Evolutionary conservation across 176 grass and related monocot genomes (phyloP), one percentile per base, ranked within the genome.

Genomic region (Themeda triandra): DNA sequence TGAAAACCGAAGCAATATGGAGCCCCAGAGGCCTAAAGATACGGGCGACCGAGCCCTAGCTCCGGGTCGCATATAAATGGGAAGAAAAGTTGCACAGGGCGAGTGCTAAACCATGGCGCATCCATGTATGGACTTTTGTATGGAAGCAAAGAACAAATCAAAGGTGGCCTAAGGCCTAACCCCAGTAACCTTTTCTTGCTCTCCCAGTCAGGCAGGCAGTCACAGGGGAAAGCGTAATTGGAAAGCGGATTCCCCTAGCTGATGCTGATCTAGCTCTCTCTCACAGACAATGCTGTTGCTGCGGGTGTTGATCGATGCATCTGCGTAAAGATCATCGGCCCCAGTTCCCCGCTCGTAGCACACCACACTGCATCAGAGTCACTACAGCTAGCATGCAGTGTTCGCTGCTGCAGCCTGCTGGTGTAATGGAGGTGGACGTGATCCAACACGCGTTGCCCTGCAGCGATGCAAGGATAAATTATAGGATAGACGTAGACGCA

Each of bases 21-120:
- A 71, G 79, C 73, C 68, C 73, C 19, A 23, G 10, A 35, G 44
- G 58, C 82, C 84, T 83, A 90, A 46, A 90, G 74, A 83, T 86
- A 83, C 84, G 67, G 58, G 79, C 60, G 74, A 77, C 83, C 84
- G 79, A 66, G 73, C 7, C 69, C 87, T 67, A 40, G 42, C 82
- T 86, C 79, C 79, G 67, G 83, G 80, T 83, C 89, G 39, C 84
- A 70, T 87, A 80, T 87, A 87, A 80, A 83, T 87, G 84, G 84
- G 84, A 90, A 84, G 69, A 90, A 90, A 90, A 90, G 84, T 83
- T 90, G 83, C 53, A 40, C 71, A 53, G 78, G 30, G 60, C 51
- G 54, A 59, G 54, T 18, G 45, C 27, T 49, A 73, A 73, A 49
- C 44, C 71, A 17, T 45, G 69, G 69, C 7, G 68, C 11, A 37